Base-by-base conservation (phyloP, 257 asterid species). In the Gentiana dahurica region DNA sequence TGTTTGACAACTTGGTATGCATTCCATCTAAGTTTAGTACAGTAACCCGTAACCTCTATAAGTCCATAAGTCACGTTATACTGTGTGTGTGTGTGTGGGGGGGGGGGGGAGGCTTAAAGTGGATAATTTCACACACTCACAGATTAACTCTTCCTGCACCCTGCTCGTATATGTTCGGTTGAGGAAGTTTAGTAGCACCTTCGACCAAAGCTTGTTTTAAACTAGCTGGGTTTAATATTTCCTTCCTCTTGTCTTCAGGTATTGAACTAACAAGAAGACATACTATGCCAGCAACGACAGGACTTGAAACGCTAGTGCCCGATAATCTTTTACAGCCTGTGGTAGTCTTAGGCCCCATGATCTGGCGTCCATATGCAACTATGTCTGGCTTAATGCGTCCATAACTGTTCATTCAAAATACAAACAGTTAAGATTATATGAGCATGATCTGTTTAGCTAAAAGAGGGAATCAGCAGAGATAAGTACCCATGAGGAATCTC, bases 251-350 rank as follows among this genome's bases (percentile, higher is more conserved):
- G 75, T 71, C 70, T 70, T 85, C 91, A 62, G 97, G 95, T 69
- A 87, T 78, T 59, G 81, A 72, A 53, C 98, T 92, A 60, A 92
- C 94, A 45, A 92, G 97, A 63, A 87, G 94, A 80, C 98, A 92
- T 60, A 91, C 96, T 64, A 87, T 85, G 60, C 98, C 98, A 70
- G 98, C 97, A 63, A 91, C 98, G 61, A 92, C 98, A 59, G 98
- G 98, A 76, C 98, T 92, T 15, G 98, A 97, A 70, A 92, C 98
- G 15, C 98, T 92, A 49, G 98, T 92, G 53, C 98, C 98, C 3
- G 98, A 92, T 71, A 92, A 82, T 75, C 98, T 92, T 85, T 85
- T 92, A 74, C 98, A 92, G 61, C 98, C 98, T 60, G 88, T 83
- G 71, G 94, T 92, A 58, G 87, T 92, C 82, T 85, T 92, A 67